Evolutionary conservation across 768 basidiomycete species (phyloP).

Genomic region (Rhizopogon sp.): DNA sequence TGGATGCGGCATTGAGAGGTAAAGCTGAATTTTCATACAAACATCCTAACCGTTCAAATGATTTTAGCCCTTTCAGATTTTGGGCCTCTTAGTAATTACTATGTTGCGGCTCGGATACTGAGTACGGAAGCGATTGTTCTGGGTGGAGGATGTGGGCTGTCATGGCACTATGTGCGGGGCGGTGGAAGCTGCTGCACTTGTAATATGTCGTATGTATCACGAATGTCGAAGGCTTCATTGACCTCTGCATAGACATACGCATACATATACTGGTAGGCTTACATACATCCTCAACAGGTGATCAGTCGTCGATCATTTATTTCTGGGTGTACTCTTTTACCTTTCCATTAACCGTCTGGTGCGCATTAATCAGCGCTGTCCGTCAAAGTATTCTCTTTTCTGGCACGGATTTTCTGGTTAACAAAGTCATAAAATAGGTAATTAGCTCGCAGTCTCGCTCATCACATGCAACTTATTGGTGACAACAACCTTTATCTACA

Average conservation of each 20-base stretch:
- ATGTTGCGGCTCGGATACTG: conserved; percentile 17
- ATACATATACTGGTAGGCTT: background rate
- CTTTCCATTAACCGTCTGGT: conserved; percentile 13
- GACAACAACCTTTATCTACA: conserved; percentile 30
- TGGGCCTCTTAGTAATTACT: conserved; percentile 7
- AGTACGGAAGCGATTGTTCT: conserved; percentile 9
- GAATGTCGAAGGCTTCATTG: background rate
- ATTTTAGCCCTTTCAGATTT: conserved; percentile 4
- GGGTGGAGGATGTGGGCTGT: conserved; percentile 20
- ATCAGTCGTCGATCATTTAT: background rate
- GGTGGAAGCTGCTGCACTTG: background rate
- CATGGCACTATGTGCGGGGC: conserved; percentile 9
- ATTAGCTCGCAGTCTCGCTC: conserved; percentile 31
- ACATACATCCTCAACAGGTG: background rate
- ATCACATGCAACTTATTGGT: conserved; percentile 39
- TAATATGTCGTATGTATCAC: background rate
- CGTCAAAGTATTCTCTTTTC: conserved; percentile 17
- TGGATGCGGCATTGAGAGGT: background rate
- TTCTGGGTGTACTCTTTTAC: conserved; percentile 11
- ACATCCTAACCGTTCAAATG: background rate
- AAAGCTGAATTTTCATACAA: background rate
- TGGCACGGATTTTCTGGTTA: conserved; percentile 12
- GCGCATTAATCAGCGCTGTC: background rate
- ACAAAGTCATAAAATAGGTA: background rate
- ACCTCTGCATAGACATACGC: conserved; percentile 5